Evolutionary conservation across 345 rosid genomes (phyloP).

Genomic region (Acer saccharum): DNA sequence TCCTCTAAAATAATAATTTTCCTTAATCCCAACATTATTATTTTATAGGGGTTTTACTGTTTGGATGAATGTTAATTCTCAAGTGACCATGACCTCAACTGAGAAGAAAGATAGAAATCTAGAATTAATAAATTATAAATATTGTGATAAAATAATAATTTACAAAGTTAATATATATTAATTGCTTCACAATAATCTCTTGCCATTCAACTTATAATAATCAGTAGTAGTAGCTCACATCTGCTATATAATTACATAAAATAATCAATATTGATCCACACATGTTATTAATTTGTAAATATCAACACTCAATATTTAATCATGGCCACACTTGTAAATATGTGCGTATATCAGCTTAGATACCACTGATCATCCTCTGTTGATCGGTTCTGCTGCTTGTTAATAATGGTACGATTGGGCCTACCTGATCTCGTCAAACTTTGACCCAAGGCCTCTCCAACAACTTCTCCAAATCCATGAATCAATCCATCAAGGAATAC

Average conservation of each 20-base stretch:
- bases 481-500: conserved; percentile 67
- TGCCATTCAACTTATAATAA: too few species aligned
- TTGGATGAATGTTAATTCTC: too few species aligned
- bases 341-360: not conserved
- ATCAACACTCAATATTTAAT: not conserved
- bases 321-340: not conserved
- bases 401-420: not conserved
- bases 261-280: not conserved
- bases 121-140: too few species aligned
- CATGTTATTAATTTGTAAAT: not conserved
- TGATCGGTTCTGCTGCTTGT: not conserved
- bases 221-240: not conserved
- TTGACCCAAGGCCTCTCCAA: conserved; percentile 62
- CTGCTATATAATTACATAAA: conserved; percentile 7
- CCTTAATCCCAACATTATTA: too few species aligned
- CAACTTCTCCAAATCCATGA: conserved; percentile 81
- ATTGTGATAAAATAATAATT: not conserved
- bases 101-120: too few species aligned
- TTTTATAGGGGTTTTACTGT: too few species aligned
- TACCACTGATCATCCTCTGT: not conserved
- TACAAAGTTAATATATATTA: not conserved
- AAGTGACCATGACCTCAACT: too few species aligned
- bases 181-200: not conserved
- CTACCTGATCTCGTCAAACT: conserved; percentile 42
- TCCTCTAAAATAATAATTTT: too few species aligned